Percentiles rank a stretch among this genome's conserved stretches.
Evolutionary conservation across 495 filamentous ascomycete species (phyloP).

Genomic region (Penicillium herquei): DNA sequence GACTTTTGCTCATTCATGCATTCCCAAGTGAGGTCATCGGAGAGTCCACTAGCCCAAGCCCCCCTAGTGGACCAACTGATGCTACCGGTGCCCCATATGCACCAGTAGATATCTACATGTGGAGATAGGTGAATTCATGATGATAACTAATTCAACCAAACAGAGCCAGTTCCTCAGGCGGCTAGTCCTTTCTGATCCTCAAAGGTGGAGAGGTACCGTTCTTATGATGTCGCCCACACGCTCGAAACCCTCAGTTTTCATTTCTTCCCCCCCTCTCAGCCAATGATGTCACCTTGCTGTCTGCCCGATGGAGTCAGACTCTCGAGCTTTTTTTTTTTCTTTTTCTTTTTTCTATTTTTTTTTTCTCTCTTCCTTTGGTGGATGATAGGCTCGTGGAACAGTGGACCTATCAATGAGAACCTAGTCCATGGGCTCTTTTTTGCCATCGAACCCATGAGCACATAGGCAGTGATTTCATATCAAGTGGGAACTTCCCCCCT

Average conservation of each 20-base stretch:
- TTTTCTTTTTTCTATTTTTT: neutral
- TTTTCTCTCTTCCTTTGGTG: neutral
- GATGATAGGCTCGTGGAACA: neutral
- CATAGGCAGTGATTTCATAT: slow-evolving; percentile 18
- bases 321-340: slow-evolving; percentile 3
- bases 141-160: slow-evolving; percentile 10
- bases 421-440: neutral
- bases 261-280: slow-evolving; percentile 11
- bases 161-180: neutral
- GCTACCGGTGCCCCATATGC: slow-evolving; percentile 3
- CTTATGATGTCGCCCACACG: slow-evolving; percentile 23
- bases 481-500: slow-evolving; percentile 2
- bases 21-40: slow-evolving; percentile 40
- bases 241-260: neutral
- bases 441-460: neutral
- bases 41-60: slow-evolving; percentile 11
- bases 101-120: slow-evolving; percentile 23
- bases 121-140: slow-evolving; percentile 27
- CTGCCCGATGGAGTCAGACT: slow-evolving; percentile 7
- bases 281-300: slow-evolving; percentile 29
- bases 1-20: slow-evolving; percentile 16
- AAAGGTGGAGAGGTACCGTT: slow-evolving; percentile 9
- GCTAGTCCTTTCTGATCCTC: neutral
- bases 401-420: slow-evolving; percentile 17
- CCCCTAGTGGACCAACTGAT: slow-evolving; percentile 19